phyloP scores from a whole-genome alignment of 768 basidiomycete species.

The Amanita fuliginea region DNA sequence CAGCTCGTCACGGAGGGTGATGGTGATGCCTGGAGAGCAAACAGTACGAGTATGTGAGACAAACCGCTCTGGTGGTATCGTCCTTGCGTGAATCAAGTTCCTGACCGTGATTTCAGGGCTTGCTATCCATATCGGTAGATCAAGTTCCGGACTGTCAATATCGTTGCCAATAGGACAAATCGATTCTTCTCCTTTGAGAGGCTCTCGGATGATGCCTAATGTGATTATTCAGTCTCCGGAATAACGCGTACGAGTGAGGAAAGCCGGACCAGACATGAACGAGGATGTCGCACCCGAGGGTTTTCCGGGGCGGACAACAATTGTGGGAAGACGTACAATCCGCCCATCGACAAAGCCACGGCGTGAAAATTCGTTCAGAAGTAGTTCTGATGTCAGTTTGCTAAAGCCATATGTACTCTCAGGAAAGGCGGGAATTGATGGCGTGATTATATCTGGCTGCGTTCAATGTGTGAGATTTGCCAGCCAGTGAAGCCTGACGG shows the following conservation, averaged over 20 bases:
- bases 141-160: constrained; percentile 28
- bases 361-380: constrained; percentile 50
- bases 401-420: constrained; percentile 47
- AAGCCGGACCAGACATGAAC: constrained; percentile 39
- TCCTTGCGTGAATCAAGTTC: constrained; percentile 40
- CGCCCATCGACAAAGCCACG: constrained; percentile 48
- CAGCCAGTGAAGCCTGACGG: too few species aligned
- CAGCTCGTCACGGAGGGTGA: constrained; percentile 43
- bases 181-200: constrained; percentile 35
- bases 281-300: constrained; percentile 44
- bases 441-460: constrained; percentile 32
- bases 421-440: constrained; percentile 40
- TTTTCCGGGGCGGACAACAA: constrained; percentile 43
- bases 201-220: constrained; percentile 43
- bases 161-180: constrained; percentile 43
- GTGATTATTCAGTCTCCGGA: not conserved
- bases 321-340: constrained; percentile 48
- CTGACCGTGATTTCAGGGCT: constrained; percentile 38
- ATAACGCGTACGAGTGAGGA: not conserved
- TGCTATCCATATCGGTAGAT: constrained; percentile 39
- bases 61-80: constrained; percentile 32
- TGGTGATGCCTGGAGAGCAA: constrained; percentile 49
- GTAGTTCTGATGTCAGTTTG: constrained; percentile 42
- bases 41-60: constrained; percentile 36
- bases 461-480: not conserved